Evolutionary conservation across 2,329 filamentous ascomycete species (phyloP), one percentile per base, ranked within the genome.

Genomic region (Rutstroemia sp.): DNA sequence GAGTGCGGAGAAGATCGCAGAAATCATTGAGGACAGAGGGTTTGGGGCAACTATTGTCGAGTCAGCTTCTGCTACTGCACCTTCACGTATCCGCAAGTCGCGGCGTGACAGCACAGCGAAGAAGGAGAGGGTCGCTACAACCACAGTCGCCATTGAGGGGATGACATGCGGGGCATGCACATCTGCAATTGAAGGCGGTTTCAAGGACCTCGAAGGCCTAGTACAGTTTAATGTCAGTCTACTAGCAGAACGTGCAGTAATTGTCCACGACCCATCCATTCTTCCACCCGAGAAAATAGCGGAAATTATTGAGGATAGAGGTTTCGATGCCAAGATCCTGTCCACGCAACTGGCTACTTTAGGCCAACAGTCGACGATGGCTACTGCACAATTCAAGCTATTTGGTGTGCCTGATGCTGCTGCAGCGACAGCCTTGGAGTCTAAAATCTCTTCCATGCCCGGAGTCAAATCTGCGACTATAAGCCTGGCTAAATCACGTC

Each of bases 81-180:
- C 71, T 51, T 57, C 57, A 4, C 61, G 65, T n/a, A 65, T 64
- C 54, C 65, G 69, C 58, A 69, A 69, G 57, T 48, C 60, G 60
- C 58, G 61, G 61, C 64, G 61, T 50, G 66, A 68, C 60, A 65
- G 60, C 48, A 51, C 57, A 9, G 50, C 41, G 19, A 60, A 38
- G 39, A 64, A 58, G 50, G 60, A 70, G 63, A 73, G 74, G 51
- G 66, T 81, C 4, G 78, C 86, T 56, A 89, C 83, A 0, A 96
- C 92, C 0, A 97, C 92, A 0, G 79, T 99, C 17, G 84, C 88
- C 4, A 89, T 99, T 54, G 89, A 94, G 63, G 94, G 94, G 51
- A 99, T 99, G 94, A 99, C 94, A 1, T 97, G 94, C 69, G 92
- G 92, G 21, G 90, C 94, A 44, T 99, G 94, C 72, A 97, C 94